phyloP scores from a whole-genome alignment of 2,329 filamentous ascomycete genomes.

The Ophiocordyceps australis region DNA sequence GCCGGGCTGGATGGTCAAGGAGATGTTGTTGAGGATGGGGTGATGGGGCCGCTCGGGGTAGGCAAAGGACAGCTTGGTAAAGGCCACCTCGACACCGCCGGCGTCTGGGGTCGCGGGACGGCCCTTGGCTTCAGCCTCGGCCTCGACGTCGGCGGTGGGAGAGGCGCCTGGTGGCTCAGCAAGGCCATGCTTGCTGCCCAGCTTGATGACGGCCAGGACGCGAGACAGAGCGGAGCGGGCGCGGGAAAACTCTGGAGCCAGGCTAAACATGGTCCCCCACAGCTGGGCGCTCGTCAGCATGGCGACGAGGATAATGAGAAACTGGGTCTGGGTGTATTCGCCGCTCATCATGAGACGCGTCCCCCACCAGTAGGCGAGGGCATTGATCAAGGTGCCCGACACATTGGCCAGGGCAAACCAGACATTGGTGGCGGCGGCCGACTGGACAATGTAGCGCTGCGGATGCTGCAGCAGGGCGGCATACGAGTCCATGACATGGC shows the following conservation, averaged over 20 bases:
- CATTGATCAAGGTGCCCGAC: slow-evolving; percentile 50
- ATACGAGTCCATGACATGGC: slow-evolving; percentile 11
- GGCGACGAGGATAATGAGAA: slow-evolving; percentile 55
- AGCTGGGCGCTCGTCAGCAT: slow-evolving; percentile 56
- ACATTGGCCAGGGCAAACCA: slow-evolving; percentile 43
- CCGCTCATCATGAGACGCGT: slow-evolving; percentile 50
- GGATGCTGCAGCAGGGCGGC: too few relatives aligned
- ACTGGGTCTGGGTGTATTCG: slow-evolving; percentile 45
- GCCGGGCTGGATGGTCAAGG: slow-evolving; percentile 35
- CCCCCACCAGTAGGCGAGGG: slow-evolving; percentile 69
- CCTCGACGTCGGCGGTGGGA: slow-evolving; percentile 20
- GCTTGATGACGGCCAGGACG: slow-evolving; percentile 29
- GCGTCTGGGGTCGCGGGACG: slow-evolving; percentile 7
- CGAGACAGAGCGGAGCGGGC: slow-evolving; percentile 42
- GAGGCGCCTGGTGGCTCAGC: too few relatives aligned
- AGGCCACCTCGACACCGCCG: slow-evolving; percentile 29
- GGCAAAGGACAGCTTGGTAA: slow-evolving; percentile 42
- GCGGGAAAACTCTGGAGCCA: slow-evolving; percentile 57
- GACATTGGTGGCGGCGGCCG: slow-evolving; percentile 32
- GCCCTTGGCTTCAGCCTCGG: slow-evolving; percentile 9
- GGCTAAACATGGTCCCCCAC: slow-evolving; percentile 57
- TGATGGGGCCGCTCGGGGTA: slow-evolving; percentile 45
- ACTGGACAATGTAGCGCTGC: too few relatives aligned
- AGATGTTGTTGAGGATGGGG: slow-evolving; percentile 35
- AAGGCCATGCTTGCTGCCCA: neutral